Evolutionary conservation across 345 rosid species (phyloP).

Genomic region (Salix udensis): DNA sequence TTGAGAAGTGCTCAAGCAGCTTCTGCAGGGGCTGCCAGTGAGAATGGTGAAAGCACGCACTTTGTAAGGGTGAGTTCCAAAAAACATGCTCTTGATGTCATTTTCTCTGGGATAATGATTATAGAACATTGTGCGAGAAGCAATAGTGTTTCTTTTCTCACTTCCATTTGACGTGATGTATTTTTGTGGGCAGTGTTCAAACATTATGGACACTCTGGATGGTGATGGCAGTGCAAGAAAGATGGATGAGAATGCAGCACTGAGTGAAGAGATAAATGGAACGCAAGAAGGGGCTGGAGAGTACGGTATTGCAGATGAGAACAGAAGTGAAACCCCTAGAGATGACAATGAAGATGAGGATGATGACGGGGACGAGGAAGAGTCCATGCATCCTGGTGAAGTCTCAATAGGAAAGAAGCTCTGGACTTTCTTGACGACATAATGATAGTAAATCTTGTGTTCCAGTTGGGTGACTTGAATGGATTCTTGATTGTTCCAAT

Average conservation of each 20-base stretch:
- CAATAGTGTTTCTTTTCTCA: too few species aligned
- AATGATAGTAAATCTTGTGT: slow-evolving; percentile 9
- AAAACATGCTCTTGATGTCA: background rate
- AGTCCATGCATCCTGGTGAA: slow-evolving; percentile 68
- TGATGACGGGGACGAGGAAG: slow-evolving; percentile 53
- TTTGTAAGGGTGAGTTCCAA: slow-evolving; percentile 45
- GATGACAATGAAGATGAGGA: slow-evolving; percentile 31
- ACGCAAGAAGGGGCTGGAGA: slow-evolving; percentile 45
- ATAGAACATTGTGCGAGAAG: too few species aligned
- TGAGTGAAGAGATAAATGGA: slow-evolving; percentile 81
- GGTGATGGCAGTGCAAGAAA: slow-evolving; percentile 38
- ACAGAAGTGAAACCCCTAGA: slow-evolving; percentile 26
- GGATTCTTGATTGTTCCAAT: slow-evolving; percentile 22
- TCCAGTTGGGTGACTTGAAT: background rate
- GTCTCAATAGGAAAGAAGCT: slow-evolving; percentile 84
- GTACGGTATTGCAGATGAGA: slow-evolving; percentile 27
- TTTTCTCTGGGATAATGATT: too few species aligned
- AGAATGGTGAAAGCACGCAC: slow-evolving; percentile 51
- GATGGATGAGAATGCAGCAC: slow-evolving; percentile 34
- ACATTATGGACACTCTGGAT: slow-evolving; percentile 31
- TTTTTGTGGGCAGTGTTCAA: slow-evolving; percentile 43
- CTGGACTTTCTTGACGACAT: slow-evolving; percentile 88
- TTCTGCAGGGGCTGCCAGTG: slow-evolving; percentile 43
- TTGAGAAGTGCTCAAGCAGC: slow-evolving; percentile 34
- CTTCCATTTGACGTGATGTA: background rate